Conservation (phyloP, 73 alveolate species). For the Blepharisma stoltei region DNA sequence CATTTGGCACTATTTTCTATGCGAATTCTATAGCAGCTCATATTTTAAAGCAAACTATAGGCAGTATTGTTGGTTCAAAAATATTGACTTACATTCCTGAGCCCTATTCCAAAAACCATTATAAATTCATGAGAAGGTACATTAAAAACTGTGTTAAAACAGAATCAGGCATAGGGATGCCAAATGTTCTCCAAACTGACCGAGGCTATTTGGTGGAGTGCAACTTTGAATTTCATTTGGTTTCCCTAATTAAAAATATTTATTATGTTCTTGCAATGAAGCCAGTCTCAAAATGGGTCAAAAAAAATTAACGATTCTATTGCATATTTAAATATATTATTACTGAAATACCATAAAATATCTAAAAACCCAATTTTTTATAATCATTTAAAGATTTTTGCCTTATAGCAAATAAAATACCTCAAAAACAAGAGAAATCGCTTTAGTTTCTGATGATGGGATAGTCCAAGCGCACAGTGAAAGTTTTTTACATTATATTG, state of each 20-base stretch:
- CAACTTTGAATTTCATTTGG: not conserved
- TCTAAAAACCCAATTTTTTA: too few species aligned
- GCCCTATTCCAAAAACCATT: not conserved
- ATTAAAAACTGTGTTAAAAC: not conserved
- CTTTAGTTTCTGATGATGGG: not conserved
- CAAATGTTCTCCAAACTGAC: not conserved
- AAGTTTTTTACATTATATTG: not conserved
- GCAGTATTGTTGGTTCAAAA: not conserved
- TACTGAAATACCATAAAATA: too few species aligned
- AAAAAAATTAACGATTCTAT: too few species aligned
- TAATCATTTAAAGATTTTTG: too few species aligned
- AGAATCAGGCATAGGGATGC: not conserved
- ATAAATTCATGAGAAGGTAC: not conserved
- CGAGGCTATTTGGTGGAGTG: not conserved
- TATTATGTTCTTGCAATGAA: not conserved
- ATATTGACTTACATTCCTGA: conserved; percentile 14
- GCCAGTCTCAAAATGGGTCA: too few species aligned
- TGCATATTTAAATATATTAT: too few species aligned
- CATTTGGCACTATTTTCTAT: not conserved
- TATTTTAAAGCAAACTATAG: conserved; percentile 5
- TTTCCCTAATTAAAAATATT: not conserved
- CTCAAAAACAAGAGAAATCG: not conserved
- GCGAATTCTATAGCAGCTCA: not conserved
- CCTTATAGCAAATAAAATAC: too few species aligned
- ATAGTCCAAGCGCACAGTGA: not conserved